Percentiles rank a stretch among this genome's conserved stretches.
Evolutionary conservation across 148 eudicot species (phyloP).

Genomic region (Arctostaphylos glauca): DNA sequence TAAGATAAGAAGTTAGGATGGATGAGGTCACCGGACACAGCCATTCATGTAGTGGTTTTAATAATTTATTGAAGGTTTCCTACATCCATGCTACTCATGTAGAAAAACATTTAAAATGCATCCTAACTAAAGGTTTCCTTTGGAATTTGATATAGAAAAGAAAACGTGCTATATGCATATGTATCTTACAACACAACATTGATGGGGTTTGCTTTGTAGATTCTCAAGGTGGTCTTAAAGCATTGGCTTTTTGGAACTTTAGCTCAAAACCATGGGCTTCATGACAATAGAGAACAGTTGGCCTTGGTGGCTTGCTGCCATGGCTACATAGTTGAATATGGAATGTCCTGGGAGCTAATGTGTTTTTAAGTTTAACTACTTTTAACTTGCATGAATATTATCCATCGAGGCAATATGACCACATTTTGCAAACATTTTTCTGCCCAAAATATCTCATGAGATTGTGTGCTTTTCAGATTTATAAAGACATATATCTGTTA

Average conservation of each 20-base stretch:
- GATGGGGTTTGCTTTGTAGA: constrained; percentile 37
- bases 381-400: not conserved
- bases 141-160: not conserved
- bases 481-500: too few relatives aligned
- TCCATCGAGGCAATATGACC: too few relatives aligned
- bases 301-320: constrained; percentile 12
- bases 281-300: not conserved
- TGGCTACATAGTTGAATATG: constrained; percentile 4
- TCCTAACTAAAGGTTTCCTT: too few relatives aligned
- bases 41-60: too few relatives aligned
- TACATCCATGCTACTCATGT: too few relatives aligned
- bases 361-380: not conserved
- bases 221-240: constrained; percentile 54
- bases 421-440: too few relatives aligned
- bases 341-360: not conserved
- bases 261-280: constrained; percentile 38
- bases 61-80: too few relatives aligned
- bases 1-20: too few relatives aligned
- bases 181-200: not conserved
- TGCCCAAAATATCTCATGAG: too few relatives aligned
- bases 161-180: constrained; percentile 8
- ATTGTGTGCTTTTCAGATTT: too few relatives aligned
- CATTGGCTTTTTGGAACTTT: constrained; percentile 40
- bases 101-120: too few relatives aligned
- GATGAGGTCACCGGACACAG: too few relatives aligned